Percentiles rank a stretch among this genome's conserved stretches.
Conservation (phyloP, 1,284 basidiomycete genomes). For the Schizophyllum amplum region DNA sequence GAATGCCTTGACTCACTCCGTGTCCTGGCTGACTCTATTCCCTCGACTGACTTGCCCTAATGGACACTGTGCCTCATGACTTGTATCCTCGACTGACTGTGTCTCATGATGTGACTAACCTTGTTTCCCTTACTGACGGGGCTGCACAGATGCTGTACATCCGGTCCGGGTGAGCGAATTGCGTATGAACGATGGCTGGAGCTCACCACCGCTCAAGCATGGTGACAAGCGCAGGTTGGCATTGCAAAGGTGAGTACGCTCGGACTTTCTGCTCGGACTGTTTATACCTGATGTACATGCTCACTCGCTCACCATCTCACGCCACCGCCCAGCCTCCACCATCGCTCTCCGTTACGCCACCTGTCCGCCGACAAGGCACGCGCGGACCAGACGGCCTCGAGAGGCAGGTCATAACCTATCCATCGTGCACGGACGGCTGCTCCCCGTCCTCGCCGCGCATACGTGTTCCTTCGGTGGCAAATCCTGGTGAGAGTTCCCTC, state of each 20-base stretch:
- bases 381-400: constrained; percentile 46
- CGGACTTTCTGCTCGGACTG: too few species aligned
- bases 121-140: too few species aligned
- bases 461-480: constrained; percentile 64
- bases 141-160: constrained; percentile 74
- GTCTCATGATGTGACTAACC: too few species aligned
- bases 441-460: constrained; percentile 65
- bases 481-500: constrained; percentile 38
- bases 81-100: too few species aligned
- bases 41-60: too few species aligned
- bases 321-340: constrained; percentile 42
- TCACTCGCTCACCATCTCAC: not conserved
- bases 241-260: constrained; percentile 50
- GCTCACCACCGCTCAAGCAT: constrained; percentile 32
- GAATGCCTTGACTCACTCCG: too few species aligned
- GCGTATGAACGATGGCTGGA: not conserved
- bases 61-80: too few species aligned
- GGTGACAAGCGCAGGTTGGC: constrained; percentile 49
- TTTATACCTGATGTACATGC: not conserved
- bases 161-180: constrained; percentile 39
- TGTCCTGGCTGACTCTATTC: too few species aligned
- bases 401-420: constrained; percentile 60
- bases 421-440: constrained; percentile 63
- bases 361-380: constrained; percentile 61
- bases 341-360: constrained; percentile 70